phyloP scores from a whole-genome alignment of 306 rosid genomes.

The Dryas alaskensis region DNA sequence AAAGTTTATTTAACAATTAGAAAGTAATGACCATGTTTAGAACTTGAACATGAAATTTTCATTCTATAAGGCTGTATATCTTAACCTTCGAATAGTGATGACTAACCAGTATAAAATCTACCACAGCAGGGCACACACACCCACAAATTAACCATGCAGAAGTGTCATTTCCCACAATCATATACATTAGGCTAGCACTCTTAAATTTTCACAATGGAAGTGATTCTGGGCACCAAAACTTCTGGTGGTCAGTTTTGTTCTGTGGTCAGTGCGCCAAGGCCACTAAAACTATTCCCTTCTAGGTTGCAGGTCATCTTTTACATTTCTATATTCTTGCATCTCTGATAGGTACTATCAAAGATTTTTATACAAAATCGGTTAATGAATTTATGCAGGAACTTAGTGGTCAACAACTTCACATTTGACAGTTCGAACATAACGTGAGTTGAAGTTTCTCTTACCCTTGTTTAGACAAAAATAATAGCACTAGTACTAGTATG shows the following conservation, averaged over 20 bases:
- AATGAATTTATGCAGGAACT: conserved; percentile 23
- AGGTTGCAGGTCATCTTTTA: neutral
- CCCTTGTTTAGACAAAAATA: neutral
- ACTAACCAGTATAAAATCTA: no score
- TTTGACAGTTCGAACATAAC: conserved; percentile 10
- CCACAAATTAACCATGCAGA: no score
- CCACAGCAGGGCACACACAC: no score
- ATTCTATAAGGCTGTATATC: neutral
- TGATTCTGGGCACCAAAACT: no score
- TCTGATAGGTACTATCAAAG: neutral
- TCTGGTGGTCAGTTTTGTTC: no score
- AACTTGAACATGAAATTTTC: neutral
- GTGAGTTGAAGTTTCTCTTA: conserved; percentile 13
- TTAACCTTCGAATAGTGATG: no score
- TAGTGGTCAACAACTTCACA: conserved; percentile 35
- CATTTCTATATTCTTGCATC: neutral
- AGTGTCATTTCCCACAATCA: no score
- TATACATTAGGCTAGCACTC: no score
- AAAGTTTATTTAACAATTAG: neutral
- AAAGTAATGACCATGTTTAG: neutral
- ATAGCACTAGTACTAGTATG: neutral
- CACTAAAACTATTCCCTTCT: neutral
- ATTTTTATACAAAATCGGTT: neutral
- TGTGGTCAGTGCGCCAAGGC: no score
- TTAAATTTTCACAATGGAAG: no score